phyloP scores from a whole-genome alignment of 768 basidiomycete species.

The Hericium alpestre region DNA sequence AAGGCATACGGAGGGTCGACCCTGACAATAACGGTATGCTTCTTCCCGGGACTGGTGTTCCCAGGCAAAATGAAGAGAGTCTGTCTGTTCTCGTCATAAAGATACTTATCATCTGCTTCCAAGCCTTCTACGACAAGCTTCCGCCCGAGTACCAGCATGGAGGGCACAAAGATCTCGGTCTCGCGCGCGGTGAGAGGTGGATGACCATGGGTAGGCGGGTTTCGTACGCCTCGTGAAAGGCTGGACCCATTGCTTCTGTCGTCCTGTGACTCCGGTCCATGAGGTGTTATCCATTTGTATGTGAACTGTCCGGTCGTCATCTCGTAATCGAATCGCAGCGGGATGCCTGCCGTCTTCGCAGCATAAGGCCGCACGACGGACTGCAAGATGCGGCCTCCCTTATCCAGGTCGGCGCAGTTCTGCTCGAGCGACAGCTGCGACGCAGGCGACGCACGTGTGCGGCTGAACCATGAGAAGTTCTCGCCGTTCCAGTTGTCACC shows the following conservation, averaged over 20 bases:
- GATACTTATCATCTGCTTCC: constrained; percentile 35
- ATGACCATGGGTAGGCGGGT: constrained; percentile 29
- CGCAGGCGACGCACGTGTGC: constrained; percentile 42
- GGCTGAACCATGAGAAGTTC: constrained; percentile 92
- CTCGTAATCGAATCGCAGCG: constrained; percentile 64
- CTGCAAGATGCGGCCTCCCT: constrained; percentile 68
- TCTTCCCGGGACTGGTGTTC: constrained; percentile 29
- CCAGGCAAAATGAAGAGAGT: constrained; percentile 59
- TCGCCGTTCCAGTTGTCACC: constrained; percentile 96
- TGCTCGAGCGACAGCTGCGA: constrained; percentile 50
- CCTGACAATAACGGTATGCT: constrained; percentile 42
- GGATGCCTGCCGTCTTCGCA: constrained; percentile 81
- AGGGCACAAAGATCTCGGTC: constrained; percentile 80
- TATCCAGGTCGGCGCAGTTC: constrained; percentile 61
- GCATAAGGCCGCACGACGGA: constrained; percentile 85
- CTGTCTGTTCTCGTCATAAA: constrained; percentile 56
- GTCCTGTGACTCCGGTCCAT: constrained; percentile 22
- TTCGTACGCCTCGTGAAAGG: constrained; percentile 4
- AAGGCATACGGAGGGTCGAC: constrained; percentile 42
- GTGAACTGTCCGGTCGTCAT: constrained; percentile 58
- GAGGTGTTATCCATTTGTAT: constrained; percentile 42
- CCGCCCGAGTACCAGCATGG: constrained; percentile 44
- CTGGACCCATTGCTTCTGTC: neutral
- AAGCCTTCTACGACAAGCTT: constrained; percentile 51
- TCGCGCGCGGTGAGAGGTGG: constrained; percentile 39